phyloP scores from a whole-genome alignment of 148 eudicot genomes.

The Polygonum aviculare region DNA sequence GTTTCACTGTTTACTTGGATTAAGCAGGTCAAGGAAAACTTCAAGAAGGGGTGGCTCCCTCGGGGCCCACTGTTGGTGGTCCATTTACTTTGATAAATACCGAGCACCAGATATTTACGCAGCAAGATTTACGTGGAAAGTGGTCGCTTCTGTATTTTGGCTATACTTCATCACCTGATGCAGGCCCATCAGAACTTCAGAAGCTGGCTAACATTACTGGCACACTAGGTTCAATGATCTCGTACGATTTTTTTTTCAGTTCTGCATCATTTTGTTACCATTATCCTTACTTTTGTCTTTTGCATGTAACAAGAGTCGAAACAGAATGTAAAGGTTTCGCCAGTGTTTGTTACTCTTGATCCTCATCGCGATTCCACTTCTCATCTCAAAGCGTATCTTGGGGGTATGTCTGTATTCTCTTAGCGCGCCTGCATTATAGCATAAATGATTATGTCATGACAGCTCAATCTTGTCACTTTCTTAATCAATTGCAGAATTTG shows the following conservation, averaged over 20 bases:
- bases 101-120: slow-evolving; percentile 47
- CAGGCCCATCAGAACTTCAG: slow-evolving; percentile 75
- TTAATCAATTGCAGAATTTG: slow-evolving; percentile 51
- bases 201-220: slow-evolving; percentile 63
- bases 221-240: slow-evolving; percentile 4
- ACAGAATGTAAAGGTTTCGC: slow-evolving; percentile 54
- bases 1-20: slow-evolving; percentile 7
- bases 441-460: neutral
- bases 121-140: slow-evolving; percentile 53
- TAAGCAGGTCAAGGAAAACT: slow-evolving; percentile 48
- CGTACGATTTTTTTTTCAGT: neutral
- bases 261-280: neutral
- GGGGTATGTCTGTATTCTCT: slow-evolving; percentile 24
- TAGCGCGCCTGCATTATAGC: neutral
- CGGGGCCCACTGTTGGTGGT: slow-evolving; percentile 83
- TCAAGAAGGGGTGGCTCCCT: slow-evolving; percentile 25
- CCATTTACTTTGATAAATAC: slow-evolving; percentile 77
- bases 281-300: slow-evolving; percentile 5
- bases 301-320: slow-evolving; percentile 40
- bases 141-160: slow-evolving; percentile 93
- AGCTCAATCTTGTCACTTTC: neutral
- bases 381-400: slow-evolving; percentile 78
- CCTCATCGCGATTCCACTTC: slow-evolving; percentile 88
- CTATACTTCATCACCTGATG: slow-evolving; percentile 93
- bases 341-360: slow-evolving; percentile 78